These are phyloP conservation scores for Coniochaeta ligniaria DNA, from an alignment of 2,329 filamentous ascomycete species.

Conservation along the genomic window DNA sequence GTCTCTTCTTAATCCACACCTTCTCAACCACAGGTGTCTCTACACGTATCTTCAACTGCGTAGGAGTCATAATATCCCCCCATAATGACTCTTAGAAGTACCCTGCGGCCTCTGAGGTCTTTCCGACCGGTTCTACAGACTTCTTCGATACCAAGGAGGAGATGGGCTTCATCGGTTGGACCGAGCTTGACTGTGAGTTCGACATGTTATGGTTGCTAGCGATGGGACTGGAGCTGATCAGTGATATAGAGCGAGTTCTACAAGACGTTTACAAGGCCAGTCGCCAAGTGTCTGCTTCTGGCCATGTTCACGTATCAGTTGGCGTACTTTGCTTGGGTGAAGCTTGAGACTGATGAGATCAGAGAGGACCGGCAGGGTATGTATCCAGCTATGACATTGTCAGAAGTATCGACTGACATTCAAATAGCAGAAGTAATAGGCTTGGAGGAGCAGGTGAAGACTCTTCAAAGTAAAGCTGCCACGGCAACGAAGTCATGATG, in stretches of 20 bases:
- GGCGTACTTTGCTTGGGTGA: conserved; percentile 67
- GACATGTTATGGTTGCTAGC: background rate
- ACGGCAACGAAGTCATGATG: background rate
- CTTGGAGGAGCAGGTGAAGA: conserved; percentile 13
- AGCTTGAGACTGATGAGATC: conserved; percentile 65
- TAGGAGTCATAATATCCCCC: background rate
- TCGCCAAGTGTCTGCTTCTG: conserved; percentile 66
- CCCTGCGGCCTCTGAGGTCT: background rate
- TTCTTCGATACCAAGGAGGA: background rate
- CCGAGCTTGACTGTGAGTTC: background rate
- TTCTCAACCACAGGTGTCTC: background rate
- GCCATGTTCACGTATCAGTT: conserved; percentile 74
- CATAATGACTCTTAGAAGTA: background rate
- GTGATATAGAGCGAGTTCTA: conserved; percentile 58
- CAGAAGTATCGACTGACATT: background rate
- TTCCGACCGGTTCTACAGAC: background rate
- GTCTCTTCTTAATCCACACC: background rate
- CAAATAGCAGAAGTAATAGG: conserved; percentile 12
- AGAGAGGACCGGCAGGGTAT: conserved; percentile 32
- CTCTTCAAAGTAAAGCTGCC: conserved; percentile 5
- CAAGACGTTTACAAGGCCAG: conserved; percentile 64
- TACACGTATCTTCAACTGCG: background rate
- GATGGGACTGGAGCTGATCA: background rate
- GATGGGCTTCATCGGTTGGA: background rate
- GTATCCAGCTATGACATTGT: background rate